phyloP scores from a whole-genome alignment of 257 asterid species.

The Przewalskia tangutica region DNA sequence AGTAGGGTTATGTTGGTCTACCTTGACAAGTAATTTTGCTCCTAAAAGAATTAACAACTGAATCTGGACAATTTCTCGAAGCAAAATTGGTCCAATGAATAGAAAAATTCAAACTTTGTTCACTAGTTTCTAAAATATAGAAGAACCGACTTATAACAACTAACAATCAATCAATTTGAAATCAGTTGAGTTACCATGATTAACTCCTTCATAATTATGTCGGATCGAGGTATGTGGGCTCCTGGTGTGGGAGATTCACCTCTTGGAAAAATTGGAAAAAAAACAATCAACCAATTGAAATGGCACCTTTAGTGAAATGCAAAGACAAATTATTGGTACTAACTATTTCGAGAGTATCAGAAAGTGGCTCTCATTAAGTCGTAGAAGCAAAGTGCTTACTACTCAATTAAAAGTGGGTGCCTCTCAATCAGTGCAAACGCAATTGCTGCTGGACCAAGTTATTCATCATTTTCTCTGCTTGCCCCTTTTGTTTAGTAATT shows the following conservation, averaged over 20 bases:
- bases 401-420: background rate
- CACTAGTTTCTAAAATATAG: background rate
- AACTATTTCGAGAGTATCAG: background rate
- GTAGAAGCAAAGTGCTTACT: conserved; percentile 1
- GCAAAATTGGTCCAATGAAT: background rate
- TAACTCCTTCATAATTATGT: too few species aligned
- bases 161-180: too few species aligned
- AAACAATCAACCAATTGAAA: background rate
- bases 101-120: background rate
- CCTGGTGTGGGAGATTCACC: too few species aligned
- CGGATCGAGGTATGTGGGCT: too few species aligned
- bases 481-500: background rate
- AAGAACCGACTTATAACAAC: background rate
- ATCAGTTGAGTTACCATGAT: too few species aligned
- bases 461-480: background rate
- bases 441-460: conserved; percentile 1
- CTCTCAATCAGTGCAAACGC: conserved; percentile 5
- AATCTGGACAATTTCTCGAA: background rate
- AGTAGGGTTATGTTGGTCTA: background rate
- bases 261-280: too few species aligned
- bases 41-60: background rate
- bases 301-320: background rate
- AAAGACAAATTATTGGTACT: background rate
- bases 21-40: background rate
- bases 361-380: background rate